These are phyloP conservation scores for Rubia peregrina DNA, from an alignment of 305 asterid genomes.

Conservation along the genomic window DNA sequence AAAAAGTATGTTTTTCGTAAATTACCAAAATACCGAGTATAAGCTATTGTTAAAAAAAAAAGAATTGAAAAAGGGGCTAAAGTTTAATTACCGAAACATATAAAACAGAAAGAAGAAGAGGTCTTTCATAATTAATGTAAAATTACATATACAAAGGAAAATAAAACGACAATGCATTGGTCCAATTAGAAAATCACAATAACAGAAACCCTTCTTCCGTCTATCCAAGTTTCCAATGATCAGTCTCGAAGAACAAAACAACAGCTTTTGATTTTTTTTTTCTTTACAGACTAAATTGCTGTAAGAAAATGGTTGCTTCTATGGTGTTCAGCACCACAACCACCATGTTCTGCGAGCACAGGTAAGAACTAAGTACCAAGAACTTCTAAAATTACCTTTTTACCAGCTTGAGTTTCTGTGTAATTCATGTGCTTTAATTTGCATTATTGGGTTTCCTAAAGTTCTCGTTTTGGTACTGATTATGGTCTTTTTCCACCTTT, in stretches of 20 bases:
- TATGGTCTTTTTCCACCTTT: not conserved
- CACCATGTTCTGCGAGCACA: constrained; percentile 8
- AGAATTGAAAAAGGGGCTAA: too few species aligned
- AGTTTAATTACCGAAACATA: too few species aligned
- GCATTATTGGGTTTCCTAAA: not conserved
- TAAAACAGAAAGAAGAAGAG: too few species aligned
- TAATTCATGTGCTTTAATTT: not conserved
- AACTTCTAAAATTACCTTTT: not conserved
- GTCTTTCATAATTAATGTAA: too few species aligned
- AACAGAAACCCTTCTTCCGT: not conserved
- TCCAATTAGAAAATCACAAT: not conserved
- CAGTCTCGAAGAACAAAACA: not conserved
- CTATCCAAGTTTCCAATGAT: not conserved
- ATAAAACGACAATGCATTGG: not conserved
- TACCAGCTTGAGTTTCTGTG: not conserved
- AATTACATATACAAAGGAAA: not conserved
- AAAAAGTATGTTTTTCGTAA: not conserved
- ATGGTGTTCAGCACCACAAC: not conserved
- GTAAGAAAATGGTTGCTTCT: constrained; percentile 12
- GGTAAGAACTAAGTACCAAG: not conserved
- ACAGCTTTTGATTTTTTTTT: not conserved
- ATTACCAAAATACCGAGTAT: not conserved
- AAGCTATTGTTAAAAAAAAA: too few species aligned
- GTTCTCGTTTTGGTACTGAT: not conserved
- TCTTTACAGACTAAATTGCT: not conserved